Base-by-base conservation (phyloP, 2,329 filamentous ascomycete species). In the Nemania diffusa region DNA sequence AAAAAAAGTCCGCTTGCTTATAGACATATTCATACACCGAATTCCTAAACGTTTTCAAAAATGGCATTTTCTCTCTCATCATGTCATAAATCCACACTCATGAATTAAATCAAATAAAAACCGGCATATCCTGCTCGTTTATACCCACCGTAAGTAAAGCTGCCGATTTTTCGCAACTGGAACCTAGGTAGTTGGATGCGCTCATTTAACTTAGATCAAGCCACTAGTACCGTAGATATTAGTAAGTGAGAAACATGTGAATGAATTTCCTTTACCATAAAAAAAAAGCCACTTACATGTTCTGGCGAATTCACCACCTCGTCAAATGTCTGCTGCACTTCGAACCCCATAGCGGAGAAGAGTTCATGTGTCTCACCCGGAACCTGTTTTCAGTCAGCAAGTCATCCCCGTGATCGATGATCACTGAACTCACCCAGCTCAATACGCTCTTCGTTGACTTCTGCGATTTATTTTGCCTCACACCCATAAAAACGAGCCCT, bases 381-480 rank as follows among this genome's bases (percentile, higher is more conserved):
- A 59, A 78, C 74, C 77, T 79, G 58, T 58, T 57, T 65, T 44
- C 42, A 71, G 68, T 72, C 76, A 82, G 71, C 52, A n/a, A n/a
- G 29, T 22, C 17, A 57, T 57, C 48, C 13, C 24, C 40, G 53
- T 26, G 51, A 65, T 66, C 13, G 40, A 55, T 24, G 50, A 57
- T 15, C 17, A 22, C 48, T 24, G 84, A 8, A 50, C 90, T 83
- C 81, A 96, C 93, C 87, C 92, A 94, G 78, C 93, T 93, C 65
- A 97, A 79, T 53, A 97, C 83, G 59, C 91, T 92, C 66, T 89
- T 89, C 70, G 87, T 86, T 58, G 91, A 90, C 68, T 91, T 92
- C 76, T 94, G 88, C 72, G 87, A 87, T 79, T 94, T 95, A 78
- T 93, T 92, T 80, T 96, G 93, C 64, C 92, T 87, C 74, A 96